phyloP scores from a whole-genome alignment of 176 grass and related monocot genomes.

The Pontederia paniculata region DNA sequence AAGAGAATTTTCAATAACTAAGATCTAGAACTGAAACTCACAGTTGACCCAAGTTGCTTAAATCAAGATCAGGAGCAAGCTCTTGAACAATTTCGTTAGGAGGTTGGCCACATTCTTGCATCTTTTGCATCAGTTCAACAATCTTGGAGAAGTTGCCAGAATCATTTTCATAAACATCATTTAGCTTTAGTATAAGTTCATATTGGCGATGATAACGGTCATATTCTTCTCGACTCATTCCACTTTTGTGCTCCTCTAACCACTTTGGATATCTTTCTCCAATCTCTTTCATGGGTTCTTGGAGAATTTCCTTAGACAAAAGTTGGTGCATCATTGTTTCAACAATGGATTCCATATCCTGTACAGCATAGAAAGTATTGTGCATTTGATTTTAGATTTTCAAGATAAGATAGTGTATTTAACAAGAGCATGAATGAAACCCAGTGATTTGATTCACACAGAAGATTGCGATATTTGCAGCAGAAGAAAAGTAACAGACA shows the following conservation, averaged over 20 bases:
- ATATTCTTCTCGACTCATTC: conserved; percentile 67
- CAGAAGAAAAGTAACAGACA: no score
- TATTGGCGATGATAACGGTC: conserved; percentile 58
- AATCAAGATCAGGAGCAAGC: conserved; percentile 72
- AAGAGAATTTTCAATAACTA: no score
- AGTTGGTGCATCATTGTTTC: conserved; percentile 98
- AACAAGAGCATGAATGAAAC: no score
- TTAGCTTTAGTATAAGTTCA: conserved; percentile 64
- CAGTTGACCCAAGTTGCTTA: conserved; percentile 77
- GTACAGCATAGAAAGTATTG: background rate
- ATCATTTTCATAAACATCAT: conserved; percentile 81
- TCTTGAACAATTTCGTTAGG: conserved; percentile 89
- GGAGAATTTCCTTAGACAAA: conserved; percentile 88
- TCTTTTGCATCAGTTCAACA: conserved; percentile 90
- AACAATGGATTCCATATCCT: conserved; percentile 95
- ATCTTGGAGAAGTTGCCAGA: conserved; percentile 72
- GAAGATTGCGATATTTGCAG: no score
- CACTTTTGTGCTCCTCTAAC: conserved; percentile 70
- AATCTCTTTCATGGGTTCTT: conserved; percentile 97
- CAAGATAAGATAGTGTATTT: no score
- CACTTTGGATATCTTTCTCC: conserved; percentile 89
- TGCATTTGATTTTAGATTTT: no score
- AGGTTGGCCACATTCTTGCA: conserved; percentile 95
- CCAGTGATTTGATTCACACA: no score
- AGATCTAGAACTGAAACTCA: conserved; percentile 28